Conservation (phyloP, 768 basidiomycete species). For the Russula ochroleuca region DNA sequence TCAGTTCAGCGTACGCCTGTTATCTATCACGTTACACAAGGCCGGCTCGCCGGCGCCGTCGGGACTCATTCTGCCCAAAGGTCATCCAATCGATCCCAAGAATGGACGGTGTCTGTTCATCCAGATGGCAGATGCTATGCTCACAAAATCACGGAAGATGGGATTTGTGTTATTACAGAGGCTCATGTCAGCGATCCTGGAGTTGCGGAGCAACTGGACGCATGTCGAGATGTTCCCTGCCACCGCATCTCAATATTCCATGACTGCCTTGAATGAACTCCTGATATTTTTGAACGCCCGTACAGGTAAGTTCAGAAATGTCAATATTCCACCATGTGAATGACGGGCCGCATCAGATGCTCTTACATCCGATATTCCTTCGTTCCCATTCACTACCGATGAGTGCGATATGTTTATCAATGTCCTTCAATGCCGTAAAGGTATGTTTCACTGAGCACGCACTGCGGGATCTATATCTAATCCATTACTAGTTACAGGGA, state of each 20-base stretch:
- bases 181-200: neutral
- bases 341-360: no score
- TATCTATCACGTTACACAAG: no score
- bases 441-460: neutral
- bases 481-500: neutral
- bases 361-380: constrained; percentile 5
- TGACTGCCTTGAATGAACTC: constrained; percentile 11
- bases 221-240: constrained; percentile 20
- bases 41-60: no score
- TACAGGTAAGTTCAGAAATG: no score
- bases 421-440: constrained; percentile 4
- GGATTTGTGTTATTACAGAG: constrained; percentile 13
- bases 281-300: constrained; percentile 1
- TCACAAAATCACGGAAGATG: neutral
- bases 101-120: constrained; percentile 6
- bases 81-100: constrained; percentile 5
- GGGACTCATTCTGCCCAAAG: neutral
- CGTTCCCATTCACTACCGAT: constrained; percentile 15
- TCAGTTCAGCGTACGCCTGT: no score
- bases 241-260: neutral
- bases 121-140: constrained; percentile 19
- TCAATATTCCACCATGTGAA: no score
- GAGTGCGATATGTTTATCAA: neutral
- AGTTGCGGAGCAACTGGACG: neutral
- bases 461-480: neutral